Percentiles rank a stretch among this genome's conserved stretches.
Evolutionary conservation across 2,329 filamentous ascomycete species (phyloP).

Genomic region (Cordyceps cicadae): DNA sequence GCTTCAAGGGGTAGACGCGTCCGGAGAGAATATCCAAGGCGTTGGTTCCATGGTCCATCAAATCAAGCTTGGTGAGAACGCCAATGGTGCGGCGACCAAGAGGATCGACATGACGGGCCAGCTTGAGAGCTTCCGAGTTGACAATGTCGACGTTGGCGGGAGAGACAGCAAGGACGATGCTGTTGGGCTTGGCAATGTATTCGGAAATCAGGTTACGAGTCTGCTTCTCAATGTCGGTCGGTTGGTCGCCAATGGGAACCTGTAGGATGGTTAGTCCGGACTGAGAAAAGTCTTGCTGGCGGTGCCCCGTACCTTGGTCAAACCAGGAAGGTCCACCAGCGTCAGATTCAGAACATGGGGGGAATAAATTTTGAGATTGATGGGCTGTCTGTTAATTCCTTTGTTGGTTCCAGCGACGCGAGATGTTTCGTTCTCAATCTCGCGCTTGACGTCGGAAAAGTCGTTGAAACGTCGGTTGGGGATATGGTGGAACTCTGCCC

Average conservation of each 20-base stretch:
- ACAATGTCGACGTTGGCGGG: conserved; percentile 97
- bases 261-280: conserved; percentile 23
- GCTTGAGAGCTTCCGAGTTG: conserved; percentile 94
- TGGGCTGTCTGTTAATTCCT: conserved; percentile 93
- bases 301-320: conserved; percentile 66
- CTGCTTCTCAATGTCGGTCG: conserved; percentile 96
- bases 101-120: conserved; percentile 92
- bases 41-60: conserved; percentile 99
- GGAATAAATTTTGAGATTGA: conserved; percentile 98
- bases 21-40: conserved; percentile 96
- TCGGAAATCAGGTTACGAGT: conserved; percentile 93
- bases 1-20: conserved; percentile 89
- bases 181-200: conserved; percentile 98
- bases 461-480: conserved; percentile 83
- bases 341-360: conserved; percentile 94
- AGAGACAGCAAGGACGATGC: conserved; percentile 92
- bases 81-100: conserved; percentile 92
- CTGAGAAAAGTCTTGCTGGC: neutral
- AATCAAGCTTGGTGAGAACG: conserved; percentile 90
- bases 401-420: conserved; percentile 92
- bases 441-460: conserved; percentile 86
- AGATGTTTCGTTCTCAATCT: conserved; percentile 94
- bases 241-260: conserved; percentile 96
- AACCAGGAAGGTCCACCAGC: conserved; percentile 85
- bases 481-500: conserved; percentile 96